Evolutionary conservation across 257 asterid species (phyloP).

Genomic region (Solanum paucissectum): DNA sequence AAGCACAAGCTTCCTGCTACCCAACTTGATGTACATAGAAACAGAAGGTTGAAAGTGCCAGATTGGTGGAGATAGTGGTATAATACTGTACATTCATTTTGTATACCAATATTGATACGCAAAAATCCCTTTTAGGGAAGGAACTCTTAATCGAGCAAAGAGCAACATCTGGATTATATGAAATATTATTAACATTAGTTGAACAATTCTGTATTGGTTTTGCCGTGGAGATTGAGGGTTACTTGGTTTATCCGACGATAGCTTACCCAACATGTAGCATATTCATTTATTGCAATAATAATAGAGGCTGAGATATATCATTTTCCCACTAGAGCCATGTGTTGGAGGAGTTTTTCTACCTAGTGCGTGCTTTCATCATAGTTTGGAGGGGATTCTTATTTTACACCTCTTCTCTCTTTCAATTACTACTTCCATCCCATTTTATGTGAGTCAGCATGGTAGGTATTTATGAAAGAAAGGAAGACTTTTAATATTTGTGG

Average conservation of each 20-base stretch:
- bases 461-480: no score
- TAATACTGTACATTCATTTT: slow-evolving; percentile 27
- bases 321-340: neutral
- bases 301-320: neutral
- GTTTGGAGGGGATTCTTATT: no score
- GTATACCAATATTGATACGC: neutral
- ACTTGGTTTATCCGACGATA: neutral
- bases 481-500: no score
- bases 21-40: slow-evolving; percentile 66
- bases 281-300: neutral
- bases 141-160: neutral
- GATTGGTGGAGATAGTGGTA: slow-evolving; percentile 77
- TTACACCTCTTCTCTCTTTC: no score
- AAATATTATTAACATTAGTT: neutral
- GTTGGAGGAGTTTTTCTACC: neutral
- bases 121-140: neutral
- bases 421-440: no score
- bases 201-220: neutral
- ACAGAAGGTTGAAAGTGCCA: slow-evolving; percentile 66
- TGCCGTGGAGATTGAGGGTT: neutral
- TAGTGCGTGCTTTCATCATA: neutral
- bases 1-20: slow-evolving; percentile 56
- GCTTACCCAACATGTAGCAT: neutral
- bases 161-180: neutral
- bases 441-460: no score